Evolutionary conservation across 148 eudicot species (phyloP).

Genomic region (Pouteria glomerata): DNA sequence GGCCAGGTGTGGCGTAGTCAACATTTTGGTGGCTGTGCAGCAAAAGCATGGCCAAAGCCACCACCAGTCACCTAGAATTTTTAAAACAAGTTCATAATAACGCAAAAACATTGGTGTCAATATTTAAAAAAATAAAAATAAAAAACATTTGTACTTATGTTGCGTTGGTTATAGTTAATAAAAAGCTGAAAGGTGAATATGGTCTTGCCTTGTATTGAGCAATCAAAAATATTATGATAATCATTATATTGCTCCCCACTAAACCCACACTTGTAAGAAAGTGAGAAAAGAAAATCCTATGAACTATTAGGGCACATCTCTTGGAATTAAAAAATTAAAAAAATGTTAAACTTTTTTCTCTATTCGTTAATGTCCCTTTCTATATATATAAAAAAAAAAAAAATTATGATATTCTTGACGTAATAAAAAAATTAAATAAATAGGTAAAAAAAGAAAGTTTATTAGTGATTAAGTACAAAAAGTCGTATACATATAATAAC

Average conservation of each 20-base stretch:
- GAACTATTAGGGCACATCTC: neutral
- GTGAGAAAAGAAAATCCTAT: neutral
- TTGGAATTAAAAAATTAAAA: neutral
- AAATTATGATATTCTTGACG: too few relatives aligned
- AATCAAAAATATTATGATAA: neutral
- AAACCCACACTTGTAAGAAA: neutral
- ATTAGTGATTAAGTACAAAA: too few relatives aligned
- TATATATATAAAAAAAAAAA: too few relatives aligned
- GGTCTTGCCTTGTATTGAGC: neutral
- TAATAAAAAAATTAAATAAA: too few relatives aligned
- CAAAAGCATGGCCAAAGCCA: neutral
- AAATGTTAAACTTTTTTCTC: too few relatives aligned
- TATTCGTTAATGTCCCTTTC: too few relatives aligned
- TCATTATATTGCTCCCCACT: neutral
- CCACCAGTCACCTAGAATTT: neutral
- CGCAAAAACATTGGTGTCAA: neutral
- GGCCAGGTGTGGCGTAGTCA: too few relatives aligned
- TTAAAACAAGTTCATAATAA: too few relatives aligned
- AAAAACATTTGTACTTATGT: neutral
- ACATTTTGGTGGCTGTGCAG: neutral
- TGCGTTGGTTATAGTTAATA: neutral
- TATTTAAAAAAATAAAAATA: too few relatives aligned
- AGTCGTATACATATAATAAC: too few relatives aligned
- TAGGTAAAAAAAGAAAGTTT: too few relatives aligned
- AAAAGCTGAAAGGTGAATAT: neutral